Conservation (phyloP, 371 early-diverging fungal genomes). For the Sporodiniella umbellata region DNA sequence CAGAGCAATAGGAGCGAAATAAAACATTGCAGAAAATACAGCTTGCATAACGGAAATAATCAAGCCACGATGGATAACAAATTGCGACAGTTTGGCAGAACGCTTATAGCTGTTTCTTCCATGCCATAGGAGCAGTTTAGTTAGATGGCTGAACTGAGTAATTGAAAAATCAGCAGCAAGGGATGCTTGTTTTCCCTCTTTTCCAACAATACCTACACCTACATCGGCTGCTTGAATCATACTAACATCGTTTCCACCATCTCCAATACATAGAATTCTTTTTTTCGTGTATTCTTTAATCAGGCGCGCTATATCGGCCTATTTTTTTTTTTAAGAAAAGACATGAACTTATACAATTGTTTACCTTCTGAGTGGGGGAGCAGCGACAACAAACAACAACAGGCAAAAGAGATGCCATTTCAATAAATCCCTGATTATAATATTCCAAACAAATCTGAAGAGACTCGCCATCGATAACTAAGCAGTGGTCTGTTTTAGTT, state of each 20-base stretch:
- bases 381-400: conserved; percentile 98
- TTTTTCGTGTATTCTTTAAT: conserved; percentile 79
- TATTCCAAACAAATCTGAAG: conserved; percentile 77
- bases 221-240: conserved; percentile 99
- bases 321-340: not conserved
- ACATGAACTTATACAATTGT: not conserved
- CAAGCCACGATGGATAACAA: conserved; percentile 99
- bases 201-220: conserved; percentile 97
- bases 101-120: conserved; percentile 97
- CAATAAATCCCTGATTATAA: conserved; percentile 80
- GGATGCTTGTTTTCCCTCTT: conserved; percentile 98
- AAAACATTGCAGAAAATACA: conserved; percentile 97
- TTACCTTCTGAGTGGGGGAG: conserved; percentile 97
- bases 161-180: conserved; percentile 97
- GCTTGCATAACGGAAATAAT: conserved; percentile 99
- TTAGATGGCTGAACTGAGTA: conserved; percentile 87
- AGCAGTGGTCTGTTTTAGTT: conserved; percentile 68
- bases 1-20: conserved; percentile 97
- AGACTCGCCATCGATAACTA: conserved; percentile 97
- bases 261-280: conserved; percentile 94
- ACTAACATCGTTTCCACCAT: conserved; percentile 99
- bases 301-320: conserved; percentile 90
- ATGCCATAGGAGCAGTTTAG: conserved; percentile 92
- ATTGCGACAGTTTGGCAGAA: conserved; percentile 94
- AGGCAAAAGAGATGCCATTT: conserved; percentile 72